Evolutionary conservation across 805 yeast species (phyloP), one percentile per base, ranked within the genome.

Genomic region (Ascoidea rubescens): DNA sequence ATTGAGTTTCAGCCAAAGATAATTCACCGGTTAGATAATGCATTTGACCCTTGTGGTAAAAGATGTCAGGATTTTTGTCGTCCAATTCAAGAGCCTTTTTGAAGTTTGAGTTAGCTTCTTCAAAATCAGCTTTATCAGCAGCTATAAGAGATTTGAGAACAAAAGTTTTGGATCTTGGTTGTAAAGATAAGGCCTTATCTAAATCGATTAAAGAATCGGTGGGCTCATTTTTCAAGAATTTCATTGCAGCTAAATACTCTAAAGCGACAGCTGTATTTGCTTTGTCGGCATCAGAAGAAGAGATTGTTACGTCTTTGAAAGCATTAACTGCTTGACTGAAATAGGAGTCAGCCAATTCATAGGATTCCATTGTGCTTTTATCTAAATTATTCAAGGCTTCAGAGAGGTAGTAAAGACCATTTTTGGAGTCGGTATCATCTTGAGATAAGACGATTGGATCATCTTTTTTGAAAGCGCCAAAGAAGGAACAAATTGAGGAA

Each of bases 21-120:
- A 85, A 79, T 55, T 87, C 86, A 56, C 82, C 83, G 56, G 87
- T 79, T 62, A 93, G 72, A 71, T 90, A 91, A 67, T 77, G 79
- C 64, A 90, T 75, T 77, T 93, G 99, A 59, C 95, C 99, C 66
- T 84, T 81, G 71, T 93, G 99, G 74, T 93, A 93, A 73, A 82
- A 87, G 58, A 84, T 78, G 63, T 93, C 96, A 42, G 93, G 81
- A 62, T 81, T 79, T 30, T 77, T 70, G 50, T 91, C 79, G 62
- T 87, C 82, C 56, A 84, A 63, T 54, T 73, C 70, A 55, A 80
- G 72, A 21, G 97, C 98, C 51, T 73, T 70, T 51, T 79, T 78
- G 62, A 93, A 89, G 66, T 86, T 90, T 51, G 70, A 69, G 50
- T 72, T 70, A 50, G 95, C 82, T 56, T 78, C 83, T 17, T 70